Evolutionary conservation across 352 stramenopile species (phyloP).

Genomic region (Pythium aquatile): DNA sequence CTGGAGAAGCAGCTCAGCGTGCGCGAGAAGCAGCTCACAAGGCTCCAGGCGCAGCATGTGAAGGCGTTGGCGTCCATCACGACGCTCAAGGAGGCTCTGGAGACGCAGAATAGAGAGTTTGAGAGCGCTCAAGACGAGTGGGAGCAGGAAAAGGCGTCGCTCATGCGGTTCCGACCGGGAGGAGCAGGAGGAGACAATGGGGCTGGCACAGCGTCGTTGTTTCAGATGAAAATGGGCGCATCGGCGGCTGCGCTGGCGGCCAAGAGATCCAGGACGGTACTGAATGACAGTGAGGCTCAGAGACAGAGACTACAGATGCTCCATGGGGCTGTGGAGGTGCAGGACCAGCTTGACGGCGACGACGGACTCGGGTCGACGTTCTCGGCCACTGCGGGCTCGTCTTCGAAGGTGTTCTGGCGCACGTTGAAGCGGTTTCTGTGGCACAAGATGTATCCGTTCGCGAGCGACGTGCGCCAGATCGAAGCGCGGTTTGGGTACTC

Average conservation of each 20-base stretch:
- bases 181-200: background rate
- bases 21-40: conserved; percentile 39
- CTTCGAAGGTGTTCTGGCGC: conserved; percentile 28
- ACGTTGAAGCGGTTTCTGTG: conserved; percentile 34
- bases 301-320: conserved; percentile 54
- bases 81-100: conserved; percentile 35
- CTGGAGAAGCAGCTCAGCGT: conserved; percentile 47
- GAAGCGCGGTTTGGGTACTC: conserved; percentile 80
- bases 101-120: conserved; percentile 45
- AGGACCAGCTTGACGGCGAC: conserved; percentile 51
- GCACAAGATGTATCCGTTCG: conserved; percentile 47
- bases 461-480: conserved; percentile 65
- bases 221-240: conserved; percentile 28
- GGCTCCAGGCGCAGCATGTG: conserved; percentile 28
- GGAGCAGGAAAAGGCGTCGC: conserved; percentile 57
- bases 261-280: conserved; percentile 11
- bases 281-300: conserved; percentile 37
- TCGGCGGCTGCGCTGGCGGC: conserved; percentile 20
- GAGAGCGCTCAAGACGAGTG: conserved; percentile 50
- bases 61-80: conserved; percentile 30
- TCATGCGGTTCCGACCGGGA: conserved; percentile 43
- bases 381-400: background rate
- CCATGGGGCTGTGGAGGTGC: conserved; percentile 50
- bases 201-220: conserved; percentile 19
- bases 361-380: background rate